phyloP scores from a whole-genome alignment of 768 basidiomycete genomes.

The Lenzites betulinus region DNA sequence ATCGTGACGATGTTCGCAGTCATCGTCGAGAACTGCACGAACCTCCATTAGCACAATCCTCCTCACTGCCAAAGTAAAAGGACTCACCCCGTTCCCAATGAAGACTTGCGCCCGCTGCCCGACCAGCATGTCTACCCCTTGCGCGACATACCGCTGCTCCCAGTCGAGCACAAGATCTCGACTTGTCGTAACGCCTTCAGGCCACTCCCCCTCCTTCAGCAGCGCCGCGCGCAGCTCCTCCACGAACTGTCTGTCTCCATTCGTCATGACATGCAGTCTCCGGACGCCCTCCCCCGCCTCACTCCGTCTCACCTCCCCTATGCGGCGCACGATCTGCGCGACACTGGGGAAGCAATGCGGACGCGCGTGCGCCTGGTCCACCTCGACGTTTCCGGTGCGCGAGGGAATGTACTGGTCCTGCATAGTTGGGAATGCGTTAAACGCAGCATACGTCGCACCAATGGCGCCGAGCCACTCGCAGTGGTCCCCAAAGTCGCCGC shows the following conservation, averaged over 20 bases:
- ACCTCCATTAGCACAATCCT: background rate
- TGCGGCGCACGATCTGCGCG: constrained; percentile 49
- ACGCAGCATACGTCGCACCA: constrained; percentile 46
- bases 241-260: constrained; percentile 54
- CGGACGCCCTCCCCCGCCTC: constrained; percentile 34
- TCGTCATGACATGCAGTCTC: constrained; percentile 65
- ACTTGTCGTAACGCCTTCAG: constrained; percentile 32
- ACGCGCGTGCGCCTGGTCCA: constrained; percentile 34
- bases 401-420: constrained; percentile 45
- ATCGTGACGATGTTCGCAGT: constrained; percentile 50
- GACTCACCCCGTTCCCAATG: constrained; percentile 51
- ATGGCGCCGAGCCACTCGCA: constrained; percentile 45
- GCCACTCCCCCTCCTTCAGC: background rate
- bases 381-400: constrained; percentile 25
- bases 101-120: constrained; percentile 48
- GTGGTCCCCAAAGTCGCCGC: constrained; percentile 56
- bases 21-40: constrained; percentile 46
- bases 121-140: constrained; percentile 53
- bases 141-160: constrained; percentile 46
- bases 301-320: constrained; percentile 32
- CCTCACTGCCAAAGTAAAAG: background rate
- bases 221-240: constrained; percentile 46
- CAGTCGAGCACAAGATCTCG: constrained; percentile 42
- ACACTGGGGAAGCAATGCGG: constrained; percentile 56
- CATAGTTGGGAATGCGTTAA: constrained; percentile 57